Conservation (phyloP, 2,329 filamentous ascomycete species). For the Neospermospora avenae region DNA sequence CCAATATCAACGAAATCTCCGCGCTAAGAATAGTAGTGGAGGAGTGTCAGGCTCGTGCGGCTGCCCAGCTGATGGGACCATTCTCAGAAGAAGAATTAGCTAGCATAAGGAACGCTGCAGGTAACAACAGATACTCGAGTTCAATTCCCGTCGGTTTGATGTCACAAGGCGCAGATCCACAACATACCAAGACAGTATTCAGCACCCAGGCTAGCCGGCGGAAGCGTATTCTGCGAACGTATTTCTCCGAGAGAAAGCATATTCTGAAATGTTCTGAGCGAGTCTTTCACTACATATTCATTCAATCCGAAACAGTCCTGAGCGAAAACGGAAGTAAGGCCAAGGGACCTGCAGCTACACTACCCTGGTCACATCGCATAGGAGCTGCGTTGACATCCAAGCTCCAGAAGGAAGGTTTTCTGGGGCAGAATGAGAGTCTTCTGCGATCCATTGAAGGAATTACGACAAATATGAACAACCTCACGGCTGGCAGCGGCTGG, state of each 20-base stretch:
- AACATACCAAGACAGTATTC: conserved; percentile 54
- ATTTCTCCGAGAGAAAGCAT: conserved; percentile 68
- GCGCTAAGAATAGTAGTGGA: conserved; percentile 77
- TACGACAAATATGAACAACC: conserved; percentile 45
- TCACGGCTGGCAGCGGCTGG: conserved; percentile 44
- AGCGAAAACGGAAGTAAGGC: conserved; percentile 9
- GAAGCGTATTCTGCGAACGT: conserved; percentile 65
- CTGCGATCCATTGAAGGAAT: conserved; percentile 46
- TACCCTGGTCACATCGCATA: neutral
- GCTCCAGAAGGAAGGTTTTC: neutral
- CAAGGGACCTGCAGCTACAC: neutral
- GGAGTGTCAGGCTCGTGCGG: conserved; percentile 80
- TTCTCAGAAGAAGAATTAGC: conserved; percentile 76
- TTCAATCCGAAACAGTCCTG: conserved; percentile 12
- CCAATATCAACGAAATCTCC: conserved; percentile 74
- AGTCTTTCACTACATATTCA: conserved; percentile 37
- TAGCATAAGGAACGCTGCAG: conserved; percentile 72
- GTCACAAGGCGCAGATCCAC: conserved; percentile 34
- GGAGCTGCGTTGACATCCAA: neutral
- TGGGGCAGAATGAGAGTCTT: neutral
- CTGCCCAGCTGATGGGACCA: conserved; percentile 65
- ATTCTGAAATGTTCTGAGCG: conserved; percentile 61
- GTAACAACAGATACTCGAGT: conserved; percentile 58
- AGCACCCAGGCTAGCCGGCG: conserved; percentile 60
- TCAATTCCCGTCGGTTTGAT: conserved; percentile 46